Evolutionary conservation across 225 moss, liverwort and hornwort genomes (phyloP).

Genomic region (Asterella californica): DNA sequence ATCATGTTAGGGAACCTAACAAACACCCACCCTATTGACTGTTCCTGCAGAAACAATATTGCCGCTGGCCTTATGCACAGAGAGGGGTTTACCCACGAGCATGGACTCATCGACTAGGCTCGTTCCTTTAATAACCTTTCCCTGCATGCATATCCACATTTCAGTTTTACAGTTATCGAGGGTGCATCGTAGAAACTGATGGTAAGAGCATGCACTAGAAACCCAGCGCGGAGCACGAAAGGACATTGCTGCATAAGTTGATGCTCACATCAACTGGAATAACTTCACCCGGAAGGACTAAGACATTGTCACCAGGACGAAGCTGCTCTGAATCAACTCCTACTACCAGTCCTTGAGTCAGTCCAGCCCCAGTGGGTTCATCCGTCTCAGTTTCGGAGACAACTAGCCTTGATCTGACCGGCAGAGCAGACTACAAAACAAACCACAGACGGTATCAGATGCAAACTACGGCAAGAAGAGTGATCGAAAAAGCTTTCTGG

Average conservation of each 20-base stretch:
- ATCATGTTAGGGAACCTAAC: neutral
- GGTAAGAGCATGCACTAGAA: neutral
- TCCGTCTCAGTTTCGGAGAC: constrained; percentile 42
- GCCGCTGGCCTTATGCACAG: neutral
- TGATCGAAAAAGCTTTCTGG: neutral
- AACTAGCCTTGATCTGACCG: constrained; percentile 66
- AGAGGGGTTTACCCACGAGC: neutral
- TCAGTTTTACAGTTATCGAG: neutral
- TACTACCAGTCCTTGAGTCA: constrained; percentile 47
- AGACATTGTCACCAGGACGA: constrained; percentile 63
- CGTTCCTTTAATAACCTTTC: constrained; percentile 53
- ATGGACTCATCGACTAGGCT: constrained; percentile 16
- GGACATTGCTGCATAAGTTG: neutral
- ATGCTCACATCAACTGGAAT: constrained; percentile 71
- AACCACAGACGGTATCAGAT: neutral
- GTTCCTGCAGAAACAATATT: neutral
- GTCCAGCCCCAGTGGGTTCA: constrained; percentile 21
- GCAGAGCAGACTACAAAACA: constrained; percentile 48
- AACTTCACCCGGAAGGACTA: constrained; percentile 75
- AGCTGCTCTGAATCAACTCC: constrained; percentile 77
- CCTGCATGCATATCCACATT: constrained; percentile 20
- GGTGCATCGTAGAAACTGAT: too few relatives aligned
- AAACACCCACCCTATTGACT: neutral
- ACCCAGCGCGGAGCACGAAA: neutral
- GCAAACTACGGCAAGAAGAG: neutral